Percentiles rank a stretch among this genome's conserved stretches.
These are phyloP conservation scores for Yamadazyma dendronema DNA, from an alignment of 1,139 yeast species.

Conservation along the genomic window DNA sequence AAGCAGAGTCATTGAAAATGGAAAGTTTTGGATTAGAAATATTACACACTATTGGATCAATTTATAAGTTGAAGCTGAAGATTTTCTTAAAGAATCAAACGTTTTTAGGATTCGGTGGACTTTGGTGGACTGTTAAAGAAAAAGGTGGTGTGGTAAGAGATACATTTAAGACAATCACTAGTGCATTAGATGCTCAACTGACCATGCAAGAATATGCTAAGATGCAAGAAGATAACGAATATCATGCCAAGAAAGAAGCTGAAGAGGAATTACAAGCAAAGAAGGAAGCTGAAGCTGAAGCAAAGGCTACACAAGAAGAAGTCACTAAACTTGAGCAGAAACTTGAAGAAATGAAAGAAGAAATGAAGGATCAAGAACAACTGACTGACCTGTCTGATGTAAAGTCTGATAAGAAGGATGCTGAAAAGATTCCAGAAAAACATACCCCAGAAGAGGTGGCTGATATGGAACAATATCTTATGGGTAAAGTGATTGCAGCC, in stretches of 20 bases:
- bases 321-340: constrained; percentile 9
- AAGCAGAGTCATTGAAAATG: constrained; percentile 86
- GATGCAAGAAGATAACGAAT: constrained; percentile 61
- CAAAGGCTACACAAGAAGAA: constrained; percentile 9
- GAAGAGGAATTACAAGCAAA: constrained; percentile 27
- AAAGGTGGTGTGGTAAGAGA: constrained; percentile 84
- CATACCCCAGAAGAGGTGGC: constrained; percentile 83
- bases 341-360: constrained; percentile 10
- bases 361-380: constrained; percentile 3
- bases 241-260: constrained; percentile 42
- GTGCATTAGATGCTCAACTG: constrained; percentile 87
- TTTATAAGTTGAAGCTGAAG: constrained; percentile 68
- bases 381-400: neutral
- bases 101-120: constrained; percentile 79
- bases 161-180: constrained; percentile 78
- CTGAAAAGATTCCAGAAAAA: constrained; percentile 33
- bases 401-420: constrained; percentile 11
- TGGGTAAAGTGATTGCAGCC: constrained; percentile 91
- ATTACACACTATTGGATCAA: constrained; percentile 79
- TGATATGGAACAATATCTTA: constrained; percentile 78
- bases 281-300: constrained; percentile 18
- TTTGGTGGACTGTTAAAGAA: constrained; percentile 81
- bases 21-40: constrained; percentile 93
- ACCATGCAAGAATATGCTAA: constrained; percentile 81
- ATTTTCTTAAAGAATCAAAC: constrained; percentile 62